phyloP scores from a whole-genome alignment of 2,329 filamentous ascomycete species.

The Intubia oerlemansii region DNA sequence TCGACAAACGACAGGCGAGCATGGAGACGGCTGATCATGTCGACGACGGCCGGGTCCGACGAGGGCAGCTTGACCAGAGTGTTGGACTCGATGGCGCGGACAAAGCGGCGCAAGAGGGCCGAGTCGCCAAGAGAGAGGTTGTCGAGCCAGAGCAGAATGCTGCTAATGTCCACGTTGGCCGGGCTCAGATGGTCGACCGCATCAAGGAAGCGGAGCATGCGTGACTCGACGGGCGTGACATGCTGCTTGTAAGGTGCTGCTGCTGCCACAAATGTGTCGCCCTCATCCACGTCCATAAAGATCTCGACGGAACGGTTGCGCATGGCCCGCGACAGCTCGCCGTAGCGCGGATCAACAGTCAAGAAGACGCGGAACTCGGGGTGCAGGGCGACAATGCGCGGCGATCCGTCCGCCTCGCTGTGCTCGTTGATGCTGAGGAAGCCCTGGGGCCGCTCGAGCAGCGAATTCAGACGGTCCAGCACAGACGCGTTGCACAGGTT shows the following conservation, averaged over 20 bases:
- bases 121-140: slow-evolving; percentile 26
- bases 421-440: slow-evolving; percentile 85
- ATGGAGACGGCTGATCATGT: slow-evolving; percentile 5
- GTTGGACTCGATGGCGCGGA: slow-evolving; percentile 1
- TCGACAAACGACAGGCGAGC: slow-evolving; percentile 10
- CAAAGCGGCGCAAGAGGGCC: slow-evolving; percentile 13
- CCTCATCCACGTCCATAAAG: slow-evolving; percentile 31
- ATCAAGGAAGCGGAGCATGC: slow-evolving; percentile 23
- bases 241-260: slow-evolving; percentile 17
- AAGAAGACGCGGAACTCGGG: slow-evolving; percentile 79
- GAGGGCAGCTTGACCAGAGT: not conserved
- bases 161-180: slow-evolving; percentile 13
- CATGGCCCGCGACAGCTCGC: slow-evolving; percentile 91
- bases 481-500: slow-evolving; percentile 93
- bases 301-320: slow-evolving; percentile 86
- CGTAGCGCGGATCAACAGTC: slow-evolving; percentile 79
- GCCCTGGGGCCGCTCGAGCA: slow-evolving; percentile 69
- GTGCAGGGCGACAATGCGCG: slow-evolving; percentile 63
- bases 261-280: slow-evolving; percentile 10
- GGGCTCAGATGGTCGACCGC: slow-evolving; percentile 14
- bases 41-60: not conserved
- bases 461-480: slow-evolving; percentile 78
- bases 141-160: slow-evolving; percentile 22
- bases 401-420: slow-evolving; percentile 59
- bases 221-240: slow-evolving; percentile 26